Conservation (phyloP, 2,329 filamentous ascomycete species). For the Claviceps africana region DNA sequence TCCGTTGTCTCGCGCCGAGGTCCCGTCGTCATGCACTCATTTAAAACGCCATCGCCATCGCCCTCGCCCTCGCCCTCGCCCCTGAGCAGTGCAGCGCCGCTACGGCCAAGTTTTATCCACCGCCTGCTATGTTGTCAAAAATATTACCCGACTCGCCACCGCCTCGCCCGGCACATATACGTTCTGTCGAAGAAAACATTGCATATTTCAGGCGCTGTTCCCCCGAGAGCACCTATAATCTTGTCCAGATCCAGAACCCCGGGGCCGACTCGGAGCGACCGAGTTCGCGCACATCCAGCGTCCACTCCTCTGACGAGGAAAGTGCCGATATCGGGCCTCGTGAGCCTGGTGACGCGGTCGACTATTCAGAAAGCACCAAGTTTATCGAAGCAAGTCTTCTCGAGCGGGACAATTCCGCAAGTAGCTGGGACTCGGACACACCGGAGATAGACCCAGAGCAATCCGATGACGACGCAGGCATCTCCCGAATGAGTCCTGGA, state of each 20-base stretch:
- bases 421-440: background rate
- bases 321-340: background rate
- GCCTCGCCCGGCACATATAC: background rate
- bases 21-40: background rate
- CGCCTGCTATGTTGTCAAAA: background rate
- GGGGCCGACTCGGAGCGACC: background rate
- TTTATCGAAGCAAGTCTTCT: background rate
- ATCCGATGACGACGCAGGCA: background rate
- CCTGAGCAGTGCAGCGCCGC: background rate
- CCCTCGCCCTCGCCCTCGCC: background rate
- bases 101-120: background rate
- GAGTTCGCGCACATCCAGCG: slow-evolving; percentile 1
- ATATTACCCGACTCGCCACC: background rate
- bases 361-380: background rate
- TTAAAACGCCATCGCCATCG: background rate
- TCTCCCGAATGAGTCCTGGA: background rate
- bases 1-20: background rate
- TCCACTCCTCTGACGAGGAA: background rate
- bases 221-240: background rate
- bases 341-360: background rate
- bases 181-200: slow-evolving; percentile 1
- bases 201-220: background rate
- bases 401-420: background rate
- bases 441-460: background rate
- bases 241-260: background rate